Conservation (phyloP, 371 early-diverging fungal species). For the Mortierella sp. region DNA sequence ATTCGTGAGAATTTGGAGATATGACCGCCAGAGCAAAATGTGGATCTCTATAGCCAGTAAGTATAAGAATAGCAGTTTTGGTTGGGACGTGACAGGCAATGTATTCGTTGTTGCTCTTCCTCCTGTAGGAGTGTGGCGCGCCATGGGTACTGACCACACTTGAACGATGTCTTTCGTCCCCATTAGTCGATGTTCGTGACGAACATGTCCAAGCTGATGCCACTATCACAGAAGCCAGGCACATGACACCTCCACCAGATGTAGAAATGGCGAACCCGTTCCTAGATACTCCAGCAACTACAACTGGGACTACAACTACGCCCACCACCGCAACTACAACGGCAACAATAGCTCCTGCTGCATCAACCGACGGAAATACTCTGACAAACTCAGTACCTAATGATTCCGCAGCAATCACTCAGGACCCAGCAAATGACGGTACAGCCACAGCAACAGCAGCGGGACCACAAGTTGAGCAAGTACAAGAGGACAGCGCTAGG, state of each 20-base stretch:
- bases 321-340: conserved; percentile 1
- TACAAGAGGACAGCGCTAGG: conserved; percentile 27
- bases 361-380: too few species aligned
- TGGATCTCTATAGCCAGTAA: conserved; percentile 57
- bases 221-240: conserved; percentile 41
- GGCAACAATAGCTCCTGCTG: too few species aligned
- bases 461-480: conserved; percentile 3
- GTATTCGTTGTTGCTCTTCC: too few species aligned
- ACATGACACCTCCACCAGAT: conserved; percentile 38
- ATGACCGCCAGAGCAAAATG: conserved; percentile 48
- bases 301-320: conserved; percentile 15
- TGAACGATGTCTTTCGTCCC: background rate
- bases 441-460: conserved; percentile 4
- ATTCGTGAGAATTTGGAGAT: conserved; percentile 66
- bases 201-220: conserved; percentile 48
- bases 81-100: too few species aligned
- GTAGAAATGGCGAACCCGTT: conserved; percentile 21
- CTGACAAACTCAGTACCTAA: conserved; percentile 46
- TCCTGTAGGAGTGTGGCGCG: too few species aligned
- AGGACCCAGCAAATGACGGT: conserved; percentile 9
- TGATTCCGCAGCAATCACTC: conserved; percentile 17
- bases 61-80: background rate
- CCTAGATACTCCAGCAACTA: background rate
- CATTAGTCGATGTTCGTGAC: conserved; percentile 43
- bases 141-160: too few species aligned